phyloP scores from a whole-genome alignment of 2,329 filamentous ascomycete species.

The Ophiostoma tasmaniense region DNA sequence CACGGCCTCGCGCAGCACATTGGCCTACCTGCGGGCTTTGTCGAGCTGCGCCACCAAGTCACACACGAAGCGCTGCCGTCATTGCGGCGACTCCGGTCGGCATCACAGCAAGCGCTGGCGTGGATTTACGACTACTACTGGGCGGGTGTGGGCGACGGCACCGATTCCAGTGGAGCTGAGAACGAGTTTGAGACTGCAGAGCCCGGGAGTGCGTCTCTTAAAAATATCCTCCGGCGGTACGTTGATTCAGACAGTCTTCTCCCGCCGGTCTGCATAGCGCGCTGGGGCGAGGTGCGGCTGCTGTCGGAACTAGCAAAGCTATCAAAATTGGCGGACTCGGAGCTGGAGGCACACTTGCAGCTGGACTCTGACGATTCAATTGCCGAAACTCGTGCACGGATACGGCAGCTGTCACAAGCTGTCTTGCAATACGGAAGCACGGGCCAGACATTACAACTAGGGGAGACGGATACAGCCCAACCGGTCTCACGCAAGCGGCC shows the following conservation, averaged over 20 bases:
- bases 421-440: slow-evolving; percentile 21
- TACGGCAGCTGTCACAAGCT: slow-evolving; percentile 21
- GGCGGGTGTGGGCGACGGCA: slow-evolving; percentile 37
- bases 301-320: slow-evolving; percentile 12
- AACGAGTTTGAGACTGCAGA: slow-evolving; percentile 3
- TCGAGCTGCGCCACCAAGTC: slow-evolving; percentile 81
- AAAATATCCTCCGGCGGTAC: background rate
- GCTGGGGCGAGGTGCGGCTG: slow-evolving; percentile 18
- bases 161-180: background rate
- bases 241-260: background rate
- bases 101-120: slow-evolving; percentile 58
- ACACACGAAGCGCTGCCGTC: slow-evolving; percentile 83
- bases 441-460: slow-evolving; percentile 7
- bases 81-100: slow-evolving; percentile 61
- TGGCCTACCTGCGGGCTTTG: slow-evolving; percentile 66
- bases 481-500: background rate
- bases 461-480: background rate
- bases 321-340: background rate
- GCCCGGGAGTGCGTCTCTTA: background rate
- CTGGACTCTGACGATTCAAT: background rate
- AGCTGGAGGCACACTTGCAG: background rate
- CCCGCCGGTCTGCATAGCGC: background rate
- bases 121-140: slow-evolving; percentile 94
- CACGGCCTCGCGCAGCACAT: slow-evolving; percentile 61
- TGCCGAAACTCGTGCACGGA: slow-evolving; percentile 15